Evolutionary conservation across 139 green algal genomes (phyloP), one percentile per base, ranked within the genome.

Genomic region (Ettlia oleoabundans): DNA sequence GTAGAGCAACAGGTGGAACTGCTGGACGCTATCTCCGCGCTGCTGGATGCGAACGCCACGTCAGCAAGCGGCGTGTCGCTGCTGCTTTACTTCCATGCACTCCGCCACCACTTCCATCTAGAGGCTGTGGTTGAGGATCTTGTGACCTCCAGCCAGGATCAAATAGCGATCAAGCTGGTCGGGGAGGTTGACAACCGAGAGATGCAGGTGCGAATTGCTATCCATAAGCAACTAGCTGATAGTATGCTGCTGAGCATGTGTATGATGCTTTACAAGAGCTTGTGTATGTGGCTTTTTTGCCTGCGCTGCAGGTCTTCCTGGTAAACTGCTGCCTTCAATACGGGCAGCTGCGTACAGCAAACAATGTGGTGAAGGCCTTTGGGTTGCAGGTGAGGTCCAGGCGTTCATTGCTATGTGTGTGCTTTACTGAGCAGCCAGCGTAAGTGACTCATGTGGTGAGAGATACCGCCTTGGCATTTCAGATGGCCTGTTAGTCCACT

Each of bases 261-360:
- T n/a, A n/a, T n/a, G n/a, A n/a, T n/a, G n/a, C n/a, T n/a, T n/a
- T n/a, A n/a, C n/a, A n/a, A n/a, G n/a, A n/a, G n/a, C n/a, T n/a
- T n/a, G n/a, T n/a, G n/a, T n/a, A n/a, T 42, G 2, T 2, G 2
- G 18, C 70, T 15, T 9, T 38, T 24, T 18, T 24, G 10, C 9
- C 53, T 2, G 9, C 53, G 9, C 28, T 22, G 66, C 85, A 87
- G 76, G 66, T 69, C 4, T 43, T 37, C 18, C 92, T 88, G 66
- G 86, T 95, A 19, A 35, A 83, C 41, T 42, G 72, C 19, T 93
- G 89, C 80, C 73, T 94, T 1, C 79, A 82, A 2, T 78, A 79
- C 18, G 90, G 85, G 51, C 85, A 87, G 4, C 88, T 80, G 73
- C 73, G 73, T 24, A 40, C 53, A 4, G 73, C 73, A 51, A 80